phyloP scores from a whole-genome alignment of 2,329 filamentous ascomycete species.

The Metarhizium sp. region DNA sequence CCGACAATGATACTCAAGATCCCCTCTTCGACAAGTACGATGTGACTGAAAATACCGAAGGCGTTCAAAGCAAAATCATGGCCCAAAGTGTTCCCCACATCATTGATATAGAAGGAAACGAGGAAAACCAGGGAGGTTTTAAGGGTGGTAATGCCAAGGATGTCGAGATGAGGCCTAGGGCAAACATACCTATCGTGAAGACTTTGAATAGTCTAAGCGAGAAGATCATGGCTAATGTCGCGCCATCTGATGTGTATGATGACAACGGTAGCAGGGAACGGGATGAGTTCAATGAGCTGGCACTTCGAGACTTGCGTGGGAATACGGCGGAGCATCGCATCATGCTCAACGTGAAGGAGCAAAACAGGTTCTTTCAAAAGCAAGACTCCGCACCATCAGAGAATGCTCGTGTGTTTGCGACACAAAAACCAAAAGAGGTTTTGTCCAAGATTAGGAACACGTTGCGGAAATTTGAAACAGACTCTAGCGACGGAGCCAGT shows the following conservation, averaged over 20 bases:
- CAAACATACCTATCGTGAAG: conserved; percentile 79
- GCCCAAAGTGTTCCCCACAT: conserved; percentile 71
- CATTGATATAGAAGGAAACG: conserved; percentile 88
- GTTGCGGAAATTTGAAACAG: conserved; percentile 41
- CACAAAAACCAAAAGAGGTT: conserved; percentile 61
- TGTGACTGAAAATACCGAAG: conserved; percentile 54
- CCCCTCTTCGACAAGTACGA: conserved; percentile 80
- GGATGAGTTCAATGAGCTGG: conserved; percentile 66
- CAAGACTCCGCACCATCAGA: conserved; percentile 37
- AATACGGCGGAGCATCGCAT: conserved; percentile 68
- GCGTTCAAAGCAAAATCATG: conserved; percentile 42
- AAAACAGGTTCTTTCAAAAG: conserved; percentile 70
- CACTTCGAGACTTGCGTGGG: conserved; percentile 70
- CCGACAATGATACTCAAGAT: conserved; percentile 68
- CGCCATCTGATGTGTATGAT: conserved; percentile 62
- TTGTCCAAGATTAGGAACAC: conserved; percentile 55
- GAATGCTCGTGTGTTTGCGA: conserved; percentile 47
- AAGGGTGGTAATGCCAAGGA: conserved; percentile 78
- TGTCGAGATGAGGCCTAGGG: conserved; percentile 74
- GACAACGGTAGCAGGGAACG: conserved; percentile 52
- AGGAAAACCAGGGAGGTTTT: conserved; percentile 83
- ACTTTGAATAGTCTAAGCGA: conserved; percentile 86
- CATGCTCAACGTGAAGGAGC: conserved; percentile 79
- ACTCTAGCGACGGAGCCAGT: conserved; percentile 43
- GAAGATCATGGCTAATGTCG: conserved; percentile 84